A percentile compares a stretch with the other conserved stretches of the same genome.
Evolutionary conservation across 2,329 filamentous ascomycete genomes (phyloP).

Genomic region (Paecilomyces sp.): DNA sequence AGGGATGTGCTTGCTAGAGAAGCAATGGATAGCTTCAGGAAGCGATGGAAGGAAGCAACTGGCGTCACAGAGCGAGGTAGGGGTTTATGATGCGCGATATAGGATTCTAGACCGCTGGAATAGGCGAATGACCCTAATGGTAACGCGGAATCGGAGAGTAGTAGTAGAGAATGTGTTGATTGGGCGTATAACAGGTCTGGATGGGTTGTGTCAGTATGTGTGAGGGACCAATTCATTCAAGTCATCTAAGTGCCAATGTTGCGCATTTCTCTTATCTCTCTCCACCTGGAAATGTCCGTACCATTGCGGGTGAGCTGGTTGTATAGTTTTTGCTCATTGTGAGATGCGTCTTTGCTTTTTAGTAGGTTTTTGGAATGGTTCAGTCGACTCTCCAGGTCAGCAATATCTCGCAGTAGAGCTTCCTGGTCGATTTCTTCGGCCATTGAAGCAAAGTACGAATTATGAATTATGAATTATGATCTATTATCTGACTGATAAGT

Average conservation of each 20-base stretch:
- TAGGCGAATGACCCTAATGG: slow-evolving; percentile 61
- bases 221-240: neutral
- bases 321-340: slow-evolving; percentile 1
- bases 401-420: slow-evolving; percentile 32
- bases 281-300: slow-evolving; percentile 1
- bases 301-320: slow-evolving; percentile 4
- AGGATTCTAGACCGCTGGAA: slow-evolving; percentile 58
- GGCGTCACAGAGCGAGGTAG: slow-evolving; percentile 23
- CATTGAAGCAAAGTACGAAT: neutral
- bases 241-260: too few relatives aligned
- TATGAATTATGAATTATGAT: neutral
- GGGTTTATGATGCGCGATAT: slow-evolving; percentile 50
- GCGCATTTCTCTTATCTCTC: neutral
- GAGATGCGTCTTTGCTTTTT: slow-evolving; percentile 12
- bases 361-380: slow-evolving; percentile 39
- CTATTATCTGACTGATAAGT: slow-evolving; percentile 5
- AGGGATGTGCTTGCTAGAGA: slow-evolving; percentile 53
- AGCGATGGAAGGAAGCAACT: slow-evolving; percentile 44
- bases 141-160: slow-evolving; percentile 58
- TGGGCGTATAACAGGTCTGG: slow-evolving; percentile 10
- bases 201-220: slow-evolving; percentile 4
- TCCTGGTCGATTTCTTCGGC: slow-evolving; percentile 2
- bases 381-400: slow-evolving; percentile 42
- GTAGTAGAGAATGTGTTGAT: slow-evolving; percentile 48
- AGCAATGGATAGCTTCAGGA: slow-evolving; percentile 50